Evolutionary conservation across 768 basidiomycete species (phyloP).

Genomic region (Antrodiella citrinella): DNA sequence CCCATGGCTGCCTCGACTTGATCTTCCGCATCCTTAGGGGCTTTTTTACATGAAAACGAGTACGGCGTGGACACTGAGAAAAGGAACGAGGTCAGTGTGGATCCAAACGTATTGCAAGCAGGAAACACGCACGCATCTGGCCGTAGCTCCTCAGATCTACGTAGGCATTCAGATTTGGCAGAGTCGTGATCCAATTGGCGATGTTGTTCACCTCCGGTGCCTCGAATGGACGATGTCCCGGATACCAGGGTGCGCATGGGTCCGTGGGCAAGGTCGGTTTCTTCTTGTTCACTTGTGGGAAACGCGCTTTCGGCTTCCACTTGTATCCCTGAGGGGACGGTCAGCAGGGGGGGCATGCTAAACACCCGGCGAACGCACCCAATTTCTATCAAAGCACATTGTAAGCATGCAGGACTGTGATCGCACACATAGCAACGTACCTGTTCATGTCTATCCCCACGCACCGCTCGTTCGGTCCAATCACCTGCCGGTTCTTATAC

Average conservation of each 20-base stretch:
- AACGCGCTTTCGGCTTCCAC: slow-evolving; percentile 40
- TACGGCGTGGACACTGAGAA: slow-evolving; percentile 67
- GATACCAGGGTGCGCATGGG: slow-evolving; percentile 71
- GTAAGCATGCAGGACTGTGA: not conserved
- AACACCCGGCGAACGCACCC: slow-evolving; percentile 29
- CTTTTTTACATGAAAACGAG: slow-evolving; percentile 57
- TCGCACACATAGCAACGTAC: slow-evolving; percentile 24
- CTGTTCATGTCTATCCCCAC: slow-evolving; percentile 75
- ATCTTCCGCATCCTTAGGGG: slow-evolving; percentile 68
- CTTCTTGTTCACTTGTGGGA: slow-evolving; percentile 12
- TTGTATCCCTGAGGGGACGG: slow-evolving; percentile 51
- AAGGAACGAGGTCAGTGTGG: not conserved
- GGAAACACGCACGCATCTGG: slow-evolving; percentile 56
- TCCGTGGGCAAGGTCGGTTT: slow-evolving; percentile 22
- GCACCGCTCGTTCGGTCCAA: slow-evolving; percentile 43
- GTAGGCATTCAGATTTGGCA: slow-evolving; percentile 52
- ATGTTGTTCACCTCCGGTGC: slow-evolving; percentile 70
- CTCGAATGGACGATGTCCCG: slow-evolving; percentile 68
- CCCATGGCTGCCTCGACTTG: slow-evolving; percentile 66
- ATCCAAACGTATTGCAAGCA: not conserved
- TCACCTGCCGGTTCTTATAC: slow-evolving; percentile 64
- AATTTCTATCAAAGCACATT: slow-evolving; percentile 39
- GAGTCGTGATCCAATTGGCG: slow-evolving; percentile 52
- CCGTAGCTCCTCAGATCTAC: slow-evolving; percentile 77
- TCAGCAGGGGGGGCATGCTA: not conserved